Base-by-base conservation (phyloP, 2,329 filamentous ascomycete genomes). In the Nemania diffusa region DNA sequence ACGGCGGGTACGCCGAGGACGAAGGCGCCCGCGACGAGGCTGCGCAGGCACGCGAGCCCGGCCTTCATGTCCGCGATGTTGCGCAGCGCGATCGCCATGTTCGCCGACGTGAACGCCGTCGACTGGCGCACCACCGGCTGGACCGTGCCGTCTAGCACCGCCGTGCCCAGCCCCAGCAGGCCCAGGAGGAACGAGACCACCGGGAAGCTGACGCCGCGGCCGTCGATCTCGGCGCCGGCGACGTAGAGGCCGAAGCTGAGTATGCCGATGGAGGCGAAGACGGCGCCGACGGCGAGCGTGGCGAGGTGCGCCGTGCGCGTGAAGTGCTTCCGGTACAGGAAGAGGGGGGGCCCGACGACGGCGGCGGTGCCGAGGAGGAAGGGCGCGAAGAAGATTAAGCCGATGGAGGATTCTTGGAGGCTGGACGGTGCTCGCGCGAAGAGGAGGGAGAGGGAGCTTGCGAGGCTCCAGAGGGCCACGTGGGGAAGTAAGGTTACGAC, bases 41-140 rank as follows among this genome's bases (percentile, higher is more conserved):
- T 78, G 24, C 82, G 79, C 76, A 83, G 79, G 42, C 81, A 78
- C 1, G 75, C 67, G 2, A 85, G 78, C 32, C 78, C 81, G 3
- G 78, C 80, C 27, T 80, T 76, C 84, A 87, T 86, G 69, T 87
- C 84, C 15, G 79, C 79, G 17, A 81, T 81, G 71, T 79, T 83
- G 32, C 84, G 81, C 59, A 84, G 78, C 26, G 80, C 80, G 13
- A 81, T 76, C n/a, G 77, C 77, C 26, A 85, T 77, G 72, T 80
- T 85, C 5, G 82, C 79, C 2, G 80, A 82, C 0, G 84, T 86
- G 68, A 84, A 86, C 52, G 81, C 81, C 7, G 84, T 82, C 34
- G 83, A 85, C n/a, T 80, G 78, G 27, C 79, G 78, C 51, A 87
- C 78, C 27, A 84, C 73, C 1, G 84, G 83, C 2, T 77, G 75